These are phyloP conservation scores for Sphaerulina musiva DNA, from an alignment of 2,329 filamentous ascomycete species.

Conservation along the genomic window DNA sequence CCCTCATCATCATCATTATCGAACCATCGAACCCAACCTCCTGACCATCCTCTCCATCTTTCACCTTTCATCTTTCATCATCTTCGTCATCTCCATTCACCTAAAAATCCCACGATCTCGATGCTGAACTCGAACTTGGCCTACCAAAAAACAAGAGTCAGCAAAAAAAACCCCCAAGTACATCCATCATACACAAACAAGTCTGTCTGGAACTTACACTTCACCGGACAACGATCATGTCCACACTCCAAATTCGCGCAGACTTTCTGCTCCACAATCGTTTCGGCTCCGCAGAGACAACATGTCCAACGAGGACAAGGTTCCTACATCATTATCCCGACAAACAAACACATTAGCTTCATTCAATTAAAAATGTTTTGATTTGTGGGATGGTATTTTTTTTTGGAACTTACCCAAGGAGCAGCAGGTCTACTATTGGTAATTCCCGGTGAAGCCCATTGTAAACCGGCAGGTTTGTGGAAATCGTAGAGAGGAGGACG, in stretches of 20 bases:
- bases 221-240: constrained; percentile 24
- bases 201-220: background rate
- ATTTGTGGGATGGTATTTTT: background rate
- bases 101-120: background rate
- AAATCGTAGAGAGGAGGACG: constrained; percentile 20
- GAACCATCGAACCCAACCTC: background rate
- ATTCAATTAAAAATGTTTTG: background rate
- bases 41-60: background rate
- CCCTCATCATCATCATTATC: no score
- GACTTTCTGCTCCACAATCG: constrained; percentile 29
- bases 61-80: background rate
- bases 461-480: constrained; percentile 7
- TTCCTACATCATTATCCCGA: background rate
- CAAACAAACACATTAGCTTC: no score
- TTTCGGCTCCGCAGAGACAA: constrained; percentile 23
- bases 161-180: background rate
- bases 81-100: background rate
- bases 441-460: constrained; percentile 17
- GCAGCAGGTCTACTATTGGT: constrained; percentile 16
- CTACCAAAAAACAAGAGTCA: background rate
- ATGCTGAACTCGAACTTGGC: background rate
- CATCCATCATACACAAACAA: no score
- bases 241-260: constrained; percentile 25
- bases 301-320: constrained; percentile 28
- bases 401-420: background rate